phyloP scores from a whole-genome alignment of 2,329 filamentous ascomycete genomes.

The Ophidiomyces ophidiicola region DNA sequence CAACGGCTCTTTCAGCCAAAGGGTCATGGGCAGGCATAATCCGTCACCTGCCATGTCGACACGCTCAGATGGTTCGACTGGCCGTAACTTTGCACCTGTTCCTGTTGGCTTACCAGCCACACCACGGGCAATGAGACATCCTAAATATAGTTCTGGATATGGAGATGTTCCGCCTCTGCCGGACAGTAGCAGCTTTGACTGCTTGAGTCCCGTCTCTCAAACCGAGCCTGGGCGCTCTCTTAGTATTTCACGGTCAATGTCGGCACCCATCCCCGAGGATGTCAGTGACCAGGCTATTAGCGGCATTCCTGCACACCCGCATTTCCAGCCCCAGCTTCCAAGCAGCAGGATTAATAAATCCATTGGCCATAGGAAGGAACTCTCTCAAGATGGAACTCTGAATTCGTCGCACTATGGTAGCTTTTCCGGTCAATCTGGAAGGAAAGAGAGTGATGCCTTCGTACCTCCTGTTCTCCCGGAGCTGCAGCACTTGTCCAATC shows the following conservation, averaged over 20 bases:
- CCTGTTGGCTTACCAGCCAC: conserved; percentile 77
- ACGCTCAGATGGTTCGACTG: conserved; percentile 28
- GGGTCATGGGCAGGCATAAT: conserved; percentile 25
- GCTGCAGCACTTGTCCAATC: conserved; percentile 47
- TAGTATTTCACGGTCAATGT: conserved; percentile 30
- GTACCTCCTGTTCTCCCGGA: conserved; percentile 45
- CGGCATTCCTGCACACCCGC: conserved; percentile 31
- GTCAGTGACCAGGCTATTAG: conserved; percentile 21
- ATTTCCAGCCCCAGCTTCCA: conserved; percentile 30
- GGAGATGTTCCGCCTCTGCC: conserved; percentile 43
- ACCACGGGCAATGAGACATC: conserved; percentile 77
- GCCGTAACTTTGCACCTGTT: conserved; percentile 35
- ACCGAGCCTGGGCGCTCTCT: conserved; percentile 16
- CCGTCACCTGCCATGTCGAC: conserved; percentile 30
- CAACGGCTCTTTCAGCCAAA: conserved; percentile 24
- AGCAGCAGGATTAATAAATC: conserved; percentile 25
- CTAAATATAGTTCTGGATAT: conserved; percentile 46
- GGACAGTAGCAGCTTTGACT: conserved; percentile 35
- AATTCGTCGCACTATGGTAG: conserved; percentile 9
- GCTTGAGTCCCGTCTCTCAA: background rate
- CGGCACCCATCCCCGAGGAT: conserved; percentile 26
- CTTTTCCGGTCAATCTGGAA: conserved; percentile 8
- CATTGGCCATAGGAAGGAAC: conserved; percentile 9
- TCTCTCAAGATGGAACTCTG: conserved; percentile 9
- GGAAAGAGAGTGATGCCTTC: conserved; percentile 13